phyloP scores from a whole-genome alignment of 106 monocot genomes.

The Dioscorea zingiberensis region DNA sequence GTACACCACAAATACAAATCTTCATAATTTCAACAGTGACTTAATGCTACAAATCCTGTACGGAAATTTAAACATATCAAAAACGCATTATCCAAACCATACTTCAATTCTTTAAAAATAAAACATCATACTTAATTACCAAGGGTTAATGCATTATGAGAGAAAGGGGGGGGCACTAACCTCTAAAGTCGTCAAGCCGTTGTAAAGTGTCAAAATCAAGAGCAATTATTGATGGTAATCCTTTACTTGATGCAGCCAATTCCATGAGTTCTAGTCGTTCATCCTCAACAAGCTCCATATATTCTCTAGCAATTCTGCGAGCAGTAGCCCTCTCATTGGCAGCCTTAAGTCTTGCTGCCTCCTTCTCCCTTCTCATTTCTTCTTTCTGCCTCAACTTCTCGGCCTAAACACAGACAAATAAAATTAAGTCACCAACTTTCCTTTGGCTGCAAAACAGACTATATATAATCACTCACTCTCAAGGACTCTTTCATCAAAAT shows the following conservation, averaged over 20 bases:
- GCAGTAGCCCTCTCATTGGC: slow-evolving; percentile 92
- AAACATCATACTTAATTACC: too few species aligned
- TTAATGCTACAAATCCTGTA: too few species aligned
- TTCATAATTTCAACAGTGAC: too few species aligned
- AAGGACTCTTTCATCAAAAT: slow-evolving; percentile 69
- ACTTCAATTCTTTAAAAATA: too few species aligned
- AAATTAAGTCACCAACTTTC: background rate
- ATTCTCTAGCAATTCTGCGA: slow-evolving; percentile 88
- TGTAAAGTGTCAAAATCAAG: slow-evolving; percentile 79
- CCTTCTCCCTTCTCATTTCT: slow-evolving; percentile 79
- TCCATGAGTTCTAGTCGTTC: slow-evolving; percentile 98
- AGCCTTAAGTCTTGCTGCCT: slow-evolving; percentile 87
- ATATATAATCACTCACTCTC: slow-evolving; percentile 36
- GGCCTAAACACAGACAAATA: slow-evolving; percentile 39
- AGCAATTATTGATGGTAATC: slow-evolving; percentile 62
- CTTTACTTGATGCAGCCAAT: slow-evolving; percentile 74
- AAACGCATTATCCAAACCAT: too few species aligned
- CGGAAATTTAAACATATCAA: too few species aligned
- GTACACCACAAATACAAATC: too few species aligned
- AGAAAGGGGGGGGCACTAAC: too few species aligned
- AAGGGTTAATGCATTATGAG: too few species aligned
- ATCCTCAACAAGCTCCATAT: slow-evolving; percentile 94
- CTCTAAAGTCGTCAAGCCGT: slow-evolving; percentile 64
- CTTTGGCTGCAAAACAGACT: background rate
- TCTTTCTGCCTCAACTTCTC: slow-evolving; percentile 91